phyloP scores from a whole-genome alignment of 2,329 filamentous ascomycete species.

The Epichloe gansuensis region DNA sequence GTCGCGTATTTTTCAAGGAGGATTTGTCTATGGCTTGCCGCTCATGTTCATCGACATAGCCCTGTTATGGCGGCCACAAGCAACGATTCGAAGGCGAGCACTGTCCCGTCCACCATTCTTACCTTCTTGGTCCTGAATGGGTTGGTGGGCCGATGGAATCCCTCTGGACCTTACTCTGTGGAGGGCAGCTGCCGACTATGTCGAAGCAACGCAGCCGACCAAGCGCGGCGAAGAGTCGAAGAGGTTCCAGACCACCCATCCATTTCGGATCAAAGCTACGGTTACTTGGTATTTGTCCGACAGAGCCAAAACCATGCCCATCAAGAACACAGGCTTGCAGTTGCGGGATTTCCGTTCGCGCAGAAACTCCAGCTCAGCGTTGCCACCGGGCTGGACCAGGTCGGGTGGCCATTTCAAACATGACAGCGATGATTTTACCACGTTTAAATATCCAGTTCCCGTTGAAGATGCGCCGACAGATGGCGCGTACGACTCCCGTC shows the following conservation, averaged over 20 bases:
- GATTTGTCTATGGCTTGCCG: constrained; percentile 33
- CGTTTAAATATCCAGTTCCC: constrained; percentile 31
- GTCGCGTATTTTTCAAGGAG: constrained; percentile 27
- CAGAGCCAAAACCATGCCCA: constrained; percentile 19
- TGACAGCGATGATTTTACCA: constrained; percentile 24
- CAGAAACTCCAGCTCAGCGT: constrained; percentile 14
- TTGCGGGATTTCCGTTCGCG: constrained; percentile 26
- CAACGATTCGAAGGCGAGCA: constrained; percentile 27
- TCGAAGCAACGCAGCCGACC: constrained; percentile 22
- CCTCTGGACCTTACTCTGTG: constrained; percentile 29
- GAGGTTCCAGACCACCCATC: constrained; percentile 23
- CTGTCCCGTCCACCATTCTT: constrained; percentile 24
- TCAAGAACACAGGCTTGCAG: constrained; percentile 25
- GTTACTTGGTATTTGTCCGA: constrained; percentile 29
- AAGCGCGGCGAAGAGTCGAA: constrained; percentile 20
- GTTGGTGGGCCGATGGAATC: constrained; percentile 33
- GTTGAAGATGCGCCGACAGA: constrained; percentile 21
- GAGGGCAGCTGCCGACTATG: constrained; percentile 30
- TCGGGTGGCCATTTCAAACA: constrained; percentile 25
- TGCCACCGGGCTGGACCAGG: constrained; percentile 28
- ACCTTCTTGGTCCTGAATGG: constrained; percentile 35
- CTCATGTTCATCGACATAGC: constrained; percentile 32
- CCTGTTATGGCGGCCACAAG: constrained; percentile 31
- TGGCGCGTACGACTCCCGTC: constrained; percentile 17
- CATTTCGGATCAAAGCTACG: constrained; percentile 26